Evolutionary conservation across 1,284 basidiomycete genomes (phyloP), one percentile per base, ranked within the genome.

Genomic region (Tilletia indica): DNA sequence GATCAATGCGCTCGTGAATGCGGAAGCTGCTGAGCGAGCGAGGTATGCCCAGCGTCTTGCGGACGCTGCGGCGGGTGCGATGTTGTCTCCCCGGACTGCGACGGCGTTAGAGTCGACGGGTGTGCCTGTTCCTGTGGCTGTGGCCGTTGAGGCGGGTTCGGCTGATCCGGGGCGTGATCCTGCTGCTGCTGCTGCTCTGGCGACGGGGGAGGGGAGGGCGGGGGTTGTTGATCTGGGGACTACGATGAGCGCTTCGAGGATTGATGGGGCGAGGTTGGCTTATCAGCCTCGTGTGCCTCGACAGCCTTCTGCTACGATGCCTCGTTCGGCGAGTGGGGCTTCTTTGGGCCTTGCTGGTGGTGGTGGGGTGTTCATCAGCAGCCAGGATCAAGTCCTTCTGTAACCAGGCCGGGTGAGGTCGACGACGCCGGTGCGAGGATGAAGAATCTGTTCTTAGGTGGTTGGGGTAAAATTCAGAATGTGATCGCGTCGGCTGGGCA

Each of bases 371-470:
- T 11, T 39, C 39, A 39, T 4, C 45, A 8, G 45, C 36, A 1
- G 39, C 39, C 42, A 14, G 42, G 9, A 14, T 45, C 36, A 42
- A 6, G 19, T 5, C 36, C n/a, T 12, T 6, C 36, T n/a, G 39
- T 4, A 38, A 47, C 14, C 39, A 61, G 5, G 69, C 38, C 34
- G 45, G 58, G 38, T 8, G 56, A 48, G 47, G 36, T 61, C 3
- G 69, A 64, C 69, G 69, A 70, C 36, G 69, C 69, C 8, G 69
- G 56, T 4, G 56, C 51, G 11, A 31, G 49, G 16, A 66, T 70
- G 69, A 70, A 70, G 56, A 70, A 70, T 42, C 9, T 70, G 34
- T 70, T 70, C 39, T 12, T 70, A 14, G 69, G 69, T 21, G 58
- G 69, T 25, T 56, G 69, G 8, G 54, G 56, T 6, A 67, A 25